Conservation (phyloP, 164 flowering plant species). For the Vitis riparia region DNA sequence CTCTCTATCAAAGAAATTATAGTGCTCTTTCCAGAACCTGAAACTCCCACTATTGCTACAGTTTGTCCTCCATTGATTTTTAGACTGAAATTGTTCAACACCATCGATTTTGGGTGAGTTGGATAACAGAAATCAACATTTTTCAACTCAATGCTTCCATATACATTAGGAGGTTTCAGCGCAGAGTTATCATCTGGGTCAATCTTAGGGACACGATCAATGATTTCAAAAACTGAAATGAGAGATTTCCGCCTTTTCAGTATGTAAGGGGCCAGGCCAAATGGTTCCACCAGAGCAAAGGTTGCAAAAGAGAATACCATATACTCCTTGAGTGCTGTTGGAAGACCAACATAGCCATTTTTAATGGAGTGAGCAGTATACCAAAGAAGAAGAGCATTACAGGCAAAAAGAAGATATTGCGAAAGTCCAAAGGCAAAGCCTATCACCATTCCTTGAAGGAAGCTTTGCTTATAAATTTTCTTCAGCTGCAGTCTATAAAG, state of each 20-base stretch:
- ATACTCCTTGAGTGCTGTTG: constrained; percentile 87
- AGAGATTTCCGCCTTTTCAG: constrained; percentile 89
- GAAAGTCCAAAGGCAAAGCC: constrained; percentile 95
- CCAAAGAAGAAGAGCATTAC: constrained; percentile 97
- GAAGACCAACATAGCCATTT: constrained; percentile 36
- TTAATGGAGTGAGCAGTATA: constrained; percentile 70
- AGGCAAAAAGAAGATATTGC: constrained; percentile 93
- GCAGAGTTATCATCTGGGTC: constrained; percentile 88
- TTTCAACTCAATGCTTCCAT: constrained; percentile 89
- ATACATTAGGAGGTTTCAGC: constrained; percentile 84
- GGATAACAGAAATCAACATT: constrained; percentile 92
- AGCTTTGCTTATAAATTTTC: constrained; percentile 76
- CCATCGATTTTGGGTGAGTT: constrained; percentile 76
- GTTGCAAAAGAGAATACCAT: constrained; percentile 97
- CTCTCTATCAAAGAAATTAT: constrained; percentile 87
- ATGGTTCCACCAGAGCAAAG: constrained; percentile 96
- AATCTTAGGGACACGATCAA: constrained; percentile 84
- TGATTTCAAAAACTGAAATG: constrained; percentile 87
- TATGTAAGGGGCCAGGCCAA: constrained; percentile 96
- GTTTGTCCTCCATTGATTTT: constrained; percentile 97
- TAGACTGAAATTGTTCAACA: constrained; percentile 88
- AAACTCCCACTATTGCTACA: constrained; percentile 92
- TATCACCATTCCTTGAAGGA: constrained; percentile 86
- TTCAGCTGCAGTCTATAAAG: constrained; percentile 78
- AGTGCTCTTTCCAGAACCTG: constrained; percentile 97